phyloP scores from a whole-genome alignment of 192 early-diverging fungal genomes.

The Chytriomyces hyalinus region DNA sequence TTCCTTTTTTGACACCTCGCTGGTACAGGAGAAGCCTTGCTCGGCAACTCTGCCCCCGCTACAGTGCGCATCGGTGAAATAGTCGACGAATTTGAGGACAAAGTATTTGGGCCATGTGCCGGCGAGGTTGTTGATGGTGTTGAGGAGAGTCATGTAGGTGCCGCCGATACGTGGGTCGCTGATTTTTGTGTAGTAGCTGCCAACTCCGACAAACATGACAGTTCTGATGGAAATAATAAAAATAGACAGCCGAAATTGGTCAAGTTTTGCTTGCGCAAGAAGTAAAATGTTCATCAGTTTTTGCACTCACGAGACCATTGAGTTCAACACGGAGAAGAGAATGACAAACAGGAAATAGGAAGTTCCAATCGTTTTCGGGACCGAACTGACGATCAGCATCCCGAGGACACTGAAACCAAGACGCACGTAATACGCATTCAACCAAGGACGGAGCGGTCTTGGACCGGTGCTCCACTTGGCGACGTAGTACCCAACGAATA shows the following conservation, averaged over 20 bases:
- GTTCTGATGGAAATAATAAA: constrained; percentile 61
- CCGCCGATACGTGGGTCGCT: constrained; percentile 91
- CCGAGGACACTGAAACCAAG: constrained; percentile 76
- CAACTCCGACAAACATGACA: constrained; percentile 95
- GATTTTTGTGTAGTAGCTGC: constrained; percentile 93
- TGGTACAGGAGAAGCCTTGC: constrained; percentile 61
- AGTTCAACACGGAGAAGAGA: constrained; percentile 75
- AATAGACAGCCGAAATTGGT: neutral
- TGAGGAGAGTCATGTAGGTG: constrained; percentile 74
- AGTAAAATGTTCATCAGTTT: no score
- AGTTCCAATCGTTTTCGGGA: constrained; percentile 73
- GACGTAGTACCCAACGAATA: constrained; percentile 97
- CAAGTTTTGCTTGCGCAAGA: no score
- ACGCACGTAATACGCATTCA: constrained; percentile 87
- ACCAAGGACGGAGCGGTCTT: constrained; percentile 88
- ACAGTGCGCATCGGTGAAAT: constrained; percentile 83
- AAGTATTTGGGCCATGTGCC: constrained; percentile 97
- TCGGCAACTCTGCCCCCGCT: constrained; percentile 47
- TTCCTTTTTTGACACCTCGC: constrained; percentile 63
- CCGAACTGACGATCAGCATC: constrained; percentile 82
- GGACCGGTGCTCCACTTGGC: constrained; percentile 92
- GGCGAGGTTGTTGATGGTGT: constrained; percentile 95
- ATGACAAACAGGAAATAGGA: constrained; percentile 83
- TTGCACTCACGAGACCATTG: constrained; percentile 73
- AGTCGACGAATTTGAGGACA: constrained; percentile 89